These are phyloP conservation scores for Corrigiola litoralis DNA, from an alignment of 179 eudicot species.

Conservation along the genomic window DNA sequence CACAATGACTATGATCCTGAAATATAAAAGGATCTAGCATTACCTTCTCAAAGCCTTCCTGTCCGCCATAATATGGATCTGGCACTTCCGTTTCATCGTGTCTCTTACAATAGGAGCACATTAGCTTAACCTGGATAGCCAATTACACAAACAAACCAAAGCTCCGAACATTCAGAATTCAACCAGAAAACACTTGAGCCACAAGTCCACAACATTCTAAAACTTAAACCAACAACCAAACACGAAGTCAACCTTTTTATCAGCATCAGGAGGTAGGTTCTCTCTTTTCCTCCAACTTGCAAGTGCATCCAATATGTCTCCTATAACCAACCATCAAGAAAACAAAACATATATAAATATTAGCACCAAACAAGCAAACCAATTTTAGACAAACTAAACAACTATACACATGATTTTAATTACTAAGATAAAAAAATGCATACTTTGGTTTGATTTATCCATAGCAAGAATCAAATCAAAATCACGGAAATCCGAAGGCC, in stretches of 20 bases:
- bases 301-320: conserved; percentile 69
- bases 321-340: conserved; percentile 31
- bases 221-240: not conserved
- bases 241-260: conserved; percentile 51
- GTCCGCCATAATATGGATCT: conserved; percentile 93
- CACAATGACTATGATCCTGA: not conserved
- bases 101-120: conserved; percentile 94
- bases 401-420: not conserved
- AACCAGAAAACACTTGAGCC: conserved; percentile 1
- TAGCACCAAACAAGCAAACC: not conserved
- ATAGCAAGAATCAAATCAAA: conserved; percentile 97
- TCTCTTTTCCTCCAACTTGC: conserved; percentile 70
- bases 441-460: conserved; percentile 86
- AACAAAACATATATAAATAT: not conserved
- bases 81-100: conserved; percentile 89
- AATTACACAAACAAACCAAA: not conserved
- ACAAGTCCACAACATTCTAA: not conserved
- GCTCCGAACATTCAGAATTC: not conserved
- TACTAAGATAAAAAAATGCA: not conserved
- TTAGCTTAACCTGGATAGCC: conserved; percentile 59
- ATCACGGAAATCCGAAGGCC: conserved; percentile 73
- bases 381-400: not conserved
- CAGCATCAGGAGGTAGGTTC: conserved; percentile 67
- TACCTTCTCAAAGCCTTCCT: conserved; percentile 95
- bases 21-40: not conserved